phyloP scores from a whole-genome alignment of 495 filamentous ascomycete species.

The Xylaria flabelliformis region DNA sequence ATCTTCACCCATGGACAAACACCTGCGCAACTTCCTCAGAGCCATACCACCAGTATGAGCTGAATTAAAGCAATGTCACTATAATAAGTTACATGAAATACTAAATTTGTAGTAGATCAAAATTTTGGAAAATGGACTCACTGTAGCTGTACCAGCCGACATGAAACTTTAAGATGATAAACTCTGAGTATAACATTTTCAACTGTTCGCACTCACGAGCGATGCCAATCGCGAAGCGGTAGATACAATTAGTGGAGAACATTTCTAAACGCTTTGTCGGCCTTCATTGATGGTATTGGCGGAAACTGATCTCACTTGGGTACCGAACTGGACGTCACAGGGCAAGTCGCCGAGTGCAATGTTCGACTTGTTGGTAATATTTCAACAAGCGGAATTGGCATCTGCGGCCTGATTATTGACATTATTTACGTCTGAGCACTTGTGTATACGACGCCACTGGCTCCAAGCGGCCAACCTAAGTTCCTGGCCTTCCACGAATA shows the following conservation, averaged over 20 bases:
- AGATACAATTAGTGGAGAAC: too few relatives aligned
- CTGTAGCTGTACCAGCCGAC: neutral
- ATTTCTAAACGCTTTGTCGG: too few relatives aligned
- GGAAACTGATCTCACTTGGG: too few relatives aligned
- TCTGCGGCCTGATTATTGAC: neutral
- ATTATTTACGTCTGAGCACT: neutral
- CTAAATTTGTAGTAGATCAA: neutral
- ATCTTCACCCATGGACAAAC: neutral
- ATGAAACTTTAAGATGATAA: neutral
- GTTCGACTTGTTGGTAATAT: neutral
- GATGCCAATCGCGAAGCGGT: neutral
- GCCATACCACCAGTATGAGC: neutral
- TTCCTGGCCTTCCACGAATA: neutral
- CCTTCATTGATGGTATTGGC: too few relatives aligned
- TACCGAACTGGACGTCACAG: too few relatives aligned
- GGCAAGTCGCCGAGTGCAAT: neutral
- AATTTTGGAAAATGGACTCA: neutral
- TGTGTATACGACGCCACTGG: neutral
- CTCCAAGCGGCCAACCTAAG: neutral
- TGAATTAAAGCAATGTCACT: neutral
- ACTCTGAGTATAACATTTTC: neutral
- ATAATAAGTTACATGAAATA: neutral
- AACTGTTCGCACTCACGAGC: neutral
- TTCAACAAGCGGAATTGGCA: neutral
- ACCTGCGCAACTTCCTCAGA: neutral